These are phyloP conservation scores for Coleophoma crateriformis DNA, from an alignment of 2,329 filamentous ascomycete genomes.

Conservation along the genomic window DNA sequence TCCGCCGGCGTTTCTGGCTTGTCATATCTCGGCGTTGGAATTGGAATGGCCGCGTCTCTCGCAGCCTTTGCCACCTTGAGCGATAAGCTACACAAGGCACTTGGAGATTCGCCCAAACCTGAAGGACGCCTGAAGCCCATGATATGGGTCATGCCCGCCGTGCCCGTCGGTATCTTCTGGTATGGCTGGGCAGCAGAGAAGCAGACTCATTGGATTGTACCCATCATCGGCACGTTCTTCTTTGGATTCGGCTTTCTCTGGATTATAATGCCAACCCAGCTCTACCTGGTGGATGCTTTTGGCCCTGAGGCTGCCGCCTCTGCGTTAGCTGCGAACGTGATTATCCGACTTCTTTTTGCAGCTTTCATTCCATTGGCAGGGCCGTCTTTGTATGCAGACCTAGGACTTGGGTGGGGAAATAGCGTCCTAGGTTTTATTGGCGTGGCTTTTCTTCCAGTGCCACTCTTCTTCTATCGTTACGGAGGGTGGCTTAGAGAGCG, in stretches of 20 bases:
- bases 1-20: slow-evolving; percentile 35
- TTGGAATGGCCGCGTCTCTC: slow-evolving; percentile 31
- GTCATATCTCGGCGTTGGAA: slow-evolving; percentile 38
- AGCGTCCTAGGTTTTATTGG: slow-evolving; percentile 39
- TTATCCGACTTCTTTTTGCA: slow-evolving; percentile 53
- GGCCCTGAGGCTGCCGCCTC: slow-evolving; percentile 26
- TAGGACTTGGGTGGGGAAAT: slow-evolving; percentile 45
- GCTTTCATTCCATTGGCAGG: slow-evolving; percentile 57
- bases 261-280: slow-evolving; percentile 34
- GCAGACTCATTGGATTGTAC: slow-evolving; percentile 50
- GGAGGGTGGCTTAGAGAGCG: slow-evolving; percentile 3
- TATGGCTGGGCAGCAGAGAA: slow-evolving; percentile 54
- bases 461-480: slow-evolving; percentile 7
- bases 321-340: slow-evolving; percentile 54
- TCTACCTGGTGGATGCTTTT: slow-evolving; percentile 39
- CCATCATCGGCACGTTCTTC: slow-evolving; percentile 50
- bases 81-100: slow-evolving; percentile 6
- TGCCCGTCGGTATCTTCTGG: slow-evolving; percentile 47
- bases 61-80: slow-evolving; percentile 14
- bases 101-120: slow-evolving; percentile 24
- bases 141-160: slow-evolving; percentile 43
- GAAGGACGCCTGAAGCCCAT: slow-evolving; percentile 47
- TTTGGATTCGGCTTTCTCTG: slow-evolving; percentile 41
- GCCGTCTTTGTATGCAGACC: slow-evolving; percentile 29
- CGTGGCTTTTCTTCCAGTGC: slow-evolving; percentile 25